Evolutionary conservation across 2,329 filamentous ascomycete species (phyloP).

Genomic region (Fusarium continuum): DNA sequence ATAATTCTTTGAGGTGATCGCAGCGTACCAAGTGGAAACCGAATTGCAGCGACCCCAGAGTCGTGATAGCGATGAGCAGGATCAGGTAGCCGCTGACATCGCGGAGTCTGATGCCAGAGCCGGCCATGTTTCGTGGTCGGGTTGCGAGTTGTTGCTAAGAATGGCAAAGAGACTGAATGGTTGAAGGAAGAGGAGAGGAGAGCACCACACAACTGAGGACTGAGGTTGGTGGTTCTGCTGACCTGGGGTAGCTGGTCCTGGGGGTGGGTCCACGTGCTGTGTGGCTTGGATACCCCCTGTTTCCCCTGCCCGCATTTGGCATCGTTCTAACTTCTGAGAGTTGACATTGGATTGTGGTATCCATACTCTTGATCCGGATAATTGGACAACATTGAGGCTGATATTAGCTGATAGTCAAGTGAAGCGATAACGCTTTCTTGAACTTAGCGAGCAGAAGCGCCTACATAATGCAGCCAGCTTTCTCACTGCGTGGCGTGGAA

Average conservation of each 20-base stretch:
- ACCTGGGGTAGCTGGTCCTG: slow-evolving; percentile 22
- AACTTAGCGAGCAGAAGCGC: no score
- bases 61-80: slow-evolving; percentile 78
- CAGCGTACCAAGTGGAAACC: slow-evolving; percentile 85
- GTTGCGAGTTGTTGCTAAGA: background rate
- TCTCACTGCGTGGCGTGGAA: no score
- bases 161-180: background rate
- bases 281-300: slow-evolving; percentile 29
- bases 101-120: slow-evolving; percentile 45
- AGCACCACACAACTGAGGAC: background rate
- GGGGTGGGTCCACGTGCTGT: slow-evolving; percentile 30
- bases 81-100: slow-evolving; percentile 79
- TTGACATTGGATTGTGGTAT: slow-evolving; percentile 5
- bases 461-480: no score
- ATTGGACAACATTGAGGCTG: background rate
- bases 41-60: slow-evolving; percentile 90
- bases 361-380: background rate
- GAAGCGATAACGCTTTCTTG: no score
- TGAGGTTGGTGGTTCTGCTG: slow-evolving; percentile 5
- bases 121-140: slow-evolving; percentile 44
- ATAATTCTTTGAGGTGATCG: background rate
- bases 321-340: background rate
- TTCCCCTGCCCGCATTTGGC: background rate
- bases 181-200: background rate
- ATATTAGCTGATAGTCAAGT: no score